phyloP scores from a whole-genome alignment of 2,329 filamentous ascomycete species.

The Fonsecaea monophora region DNA sequence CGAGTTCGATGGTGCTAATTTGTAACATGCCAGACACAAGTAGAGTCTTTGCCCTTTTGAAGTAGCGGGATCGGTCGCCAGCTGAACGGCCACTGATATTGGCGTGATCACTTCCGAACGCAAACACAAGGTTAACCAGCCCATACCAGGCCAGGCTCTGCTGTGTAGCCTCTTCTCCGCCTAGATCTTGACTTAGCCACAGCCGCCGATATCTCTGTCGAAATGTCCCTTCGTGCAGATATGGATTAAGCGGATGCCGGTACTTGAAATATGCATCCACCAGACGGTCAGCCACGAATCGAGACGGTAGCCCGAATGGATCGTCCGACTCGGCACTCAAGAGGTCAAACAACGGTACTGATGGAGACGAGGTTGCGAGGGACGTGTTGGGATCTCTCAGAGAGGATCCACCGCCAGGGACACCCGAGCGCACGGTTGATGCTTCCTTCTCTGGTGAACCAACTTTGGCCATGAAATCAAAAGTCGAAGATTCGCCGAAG shows the following conservation, averaged over 20 bases:
- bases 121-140: conserved; percentile 14
- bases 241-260: conserved; percentile 13
- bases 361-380: conserved; percentile 10
- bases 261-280: conserved; percentile 15
- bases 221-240: conserved; percentile 16
- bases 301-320: conserved; percentile 11
- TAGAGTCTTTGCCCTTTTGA: conserved; percentile 14
- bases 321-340: conserved; percentile 10
- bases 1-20: conserved; percentile 16
- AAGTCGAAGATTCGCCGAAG: conserved; percentile 16
- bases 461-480: conserved; percentile 14
- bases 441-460: conserved; percentile 6
- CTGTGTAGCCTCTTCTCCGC: conserved; percentile 11
- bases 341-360: conserved; percentile 4
- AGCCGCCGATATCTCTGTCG: conserved; percentile 8
- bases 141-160: conserved; percentile 13
- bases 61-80: conserved; percentile 13
- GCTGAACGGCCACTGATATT: conserved; percentile 9
- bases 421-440: not conserved
- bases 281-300: conserved; percentile 10
- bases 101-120: conserved; percentile 15
- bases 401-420: not conserved
- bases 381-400: conserved; percentile 2
- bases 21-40: conserved; percentile 14
- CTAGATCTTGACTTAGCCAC: conserved; percentile 15